Percentiles rank a stretch among this genome's conserved stretches.
Evolutionary conservation across 306 rosid genomes (phyloP).

Genomic region (Prunus padus): DNA sequence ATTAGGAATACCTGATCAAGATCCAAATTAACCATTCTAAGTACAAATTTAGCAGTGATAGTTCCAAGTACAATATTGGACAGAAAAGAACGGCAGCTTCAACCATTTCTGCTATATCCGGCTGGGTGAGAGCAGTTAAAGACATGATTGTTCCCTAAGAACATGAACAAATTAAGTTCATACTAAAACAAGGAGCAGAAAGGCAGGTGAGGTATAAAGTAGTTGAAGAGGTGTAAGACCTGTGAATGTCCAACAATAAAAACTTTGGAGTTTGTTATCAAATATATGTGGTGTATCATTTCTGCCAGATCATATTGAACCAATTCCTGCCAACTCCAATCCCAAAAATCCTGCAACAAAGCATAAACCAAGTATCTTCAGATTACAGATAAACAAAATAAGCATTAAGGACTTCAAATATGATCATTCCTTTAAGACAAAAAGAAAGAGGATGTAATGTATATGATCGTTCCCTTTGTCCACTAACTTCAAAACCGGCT

Average conservation of each 20-base stretch:
- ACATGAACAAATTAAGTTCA: conserved; percentile 16
- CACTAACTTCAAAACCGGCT: not conserved
- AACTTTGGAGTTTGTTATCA: conserved; percentile 53
- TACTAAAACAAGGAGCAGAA: conserved; percentile 9
- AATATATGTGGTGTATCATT: conserved; percentile 61
- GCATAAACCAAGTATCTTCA: conserved; percentile 22
- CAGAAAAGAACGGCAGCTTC: conserved; percentile 85
- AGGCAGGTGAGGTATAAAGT: conserved; percentile 8
- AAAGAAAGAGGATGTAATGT: no score
- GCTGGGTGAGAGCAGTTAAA: conserved; percentile 71
- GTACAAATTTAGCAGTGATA: conserved; percentile 60
- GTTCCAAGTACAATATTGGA: conserved; percentile 84
- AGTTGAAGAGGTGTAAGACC: conserved; percentile 47
- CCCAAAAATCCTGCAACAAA: conserved; percentile 77
- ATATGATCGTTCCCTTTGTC: not conserved
- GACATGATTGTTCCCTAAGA: conserved; percentile 83
- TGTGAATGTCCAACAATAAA: conserved; percentile 90
- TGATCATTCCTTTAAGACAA: not conserved
- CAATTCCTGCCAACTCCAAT: conserved; percentile 96
- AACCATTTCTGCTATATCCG: conserved; percentile 63
- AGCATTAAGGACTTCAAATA: not conserved
- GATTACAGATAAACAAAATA: conserved; percentile 12
- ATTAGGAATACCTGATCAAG: conserved; percentile 66
- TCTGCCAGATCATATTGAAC: conserved; percentile 71
- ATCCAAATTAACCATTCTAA: conserved; percentile 68